A percentile compares a stretch with the other conserved stretches of the same genome.
Evolutionary conservation across 2,329 filamentous ascomycete genomes (phyloP).

Genomic region (Metarhizium rileyi): DNA sequence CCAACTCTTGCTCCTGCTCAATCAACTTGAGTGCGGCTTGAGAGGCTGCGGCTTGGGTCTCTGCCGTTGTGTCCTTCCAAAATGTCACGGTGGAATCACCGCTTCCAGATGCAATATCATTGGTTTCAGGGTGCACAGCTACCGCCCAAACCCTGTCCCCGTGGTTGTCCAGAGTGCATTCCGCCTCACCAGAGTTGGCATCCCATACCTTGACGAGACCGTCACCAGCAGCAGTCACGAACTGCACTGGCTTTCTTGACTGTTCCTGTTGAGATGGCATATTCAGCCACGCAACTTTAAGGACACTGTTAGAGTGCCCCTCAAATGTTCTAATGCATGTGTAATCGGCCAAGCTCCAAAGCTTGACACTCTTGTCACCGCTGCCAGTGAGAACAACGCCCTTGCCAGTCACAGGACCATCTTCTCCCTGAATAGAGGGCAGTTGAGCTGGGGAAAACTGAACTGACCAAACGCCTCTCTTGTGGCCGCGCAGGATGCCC

Average conservation of each 20-base stretch:
- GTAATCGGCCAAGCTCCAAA: conserved; percentile 91
- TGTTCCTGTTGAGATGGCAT: conserved; percentile 39
- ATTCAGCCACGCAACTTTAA: conserved; percentile 85
- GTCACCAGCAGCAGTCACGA: conserved; percentile 85
- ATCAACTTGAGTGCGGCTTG: conserved; percentile 68
- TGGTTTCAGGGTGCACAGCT: conserved; percentile 56
- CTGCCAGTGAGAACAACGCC: conserved; percentile 83
- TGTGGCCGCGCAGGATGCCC: conserved; percentile 85
- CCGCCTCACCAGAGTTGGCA: conserved; percentile 70
- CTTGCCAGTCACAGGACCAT: conserved; percentile 62
- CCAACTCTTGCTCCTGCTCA: conserved; percentile 87
- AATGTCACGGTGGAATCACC: conserved; percentile 91
- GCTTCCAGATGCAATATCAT: conserved; percentile 79
- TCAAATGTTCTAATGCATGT: conserved; percentile 90
- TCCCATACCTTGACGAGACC: conserved; percentile 97
- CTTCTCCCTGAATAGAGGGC: conserved; percentile 62
- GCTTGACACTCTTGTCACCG: conserved; percentile 90
- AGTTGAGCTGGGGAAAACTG: conserved; percentile 76
- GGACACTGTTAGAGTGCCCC: conserved; percentile 88
- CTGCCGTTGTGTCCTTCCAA: conserved; percentile 83
- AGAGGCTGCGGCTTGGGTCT: conserved; percentile 66
- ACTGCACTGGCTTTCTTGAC: conserved; percentile 52
- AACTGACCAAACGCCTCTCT: conserved; percentile 91
- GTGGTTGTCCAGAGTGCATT: conserved; percentile 91
- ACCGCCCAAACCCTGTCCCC: conserved; percentile 93